Evolutionary conservation across 371 early-diverging fungal genomes (phyloP), one percentile per base, ranked within the genome.

Genomic region (Dinochytrium kinnereticum): DNA sequence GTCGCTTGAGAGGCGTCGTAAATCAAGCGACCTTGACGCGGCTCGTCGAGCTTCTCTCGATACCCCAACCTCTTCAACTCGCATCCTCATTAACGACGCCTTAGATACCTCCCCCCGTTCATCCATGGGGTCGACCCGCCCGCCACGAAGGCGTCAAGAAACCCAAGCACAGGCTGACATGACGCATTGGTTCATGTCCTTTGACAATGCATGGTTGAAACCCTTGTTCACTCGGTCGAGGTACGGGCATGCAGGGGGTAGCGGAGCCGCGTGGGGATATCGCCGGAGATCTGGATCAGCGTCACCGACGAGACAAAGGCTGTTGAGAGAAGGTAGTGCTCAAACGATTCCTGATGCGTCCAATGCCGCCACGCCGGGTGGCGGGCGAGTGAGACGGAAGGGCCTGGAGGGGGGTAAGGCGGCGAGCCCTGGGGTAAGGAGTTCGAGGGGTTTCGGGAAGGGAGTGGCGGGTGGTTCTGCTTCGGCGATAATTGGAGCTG

Each of bases 111-210:
- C 7, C 44, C 7, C 44, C 13, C 44, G 44, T 44, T 44, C 44
- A 44, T n/a, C n/a, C n/a, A 78, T 50, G 76, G 78, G 7, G 24
- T n/a, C 5, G 55, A 53, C 55, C n/a, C n/a, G 24, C 13, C 26
- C 24, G n/a, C 55, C 5, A n/a, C 55, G 55, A 24, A 13, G 26
- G 26, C 55, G 55, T 5, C 55, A 26, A 24, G 26, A 53, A n/a
- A 26, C 55, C 26, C 55, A 53, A 26, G 7, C 13, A 13, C 55
- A 59, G 59, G 76, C 61, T 19, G 71, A 75, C 67, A 69, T 73
- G 59, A 87, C 89, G 1, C 92, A 94, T 69, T 94, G 95, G 95
- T 94, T 94, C 82, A 86, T 93, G 33, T 89, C 89, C 28, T 92
- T 94, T 83, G 95, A 93, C 81, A 88, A 90, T 51, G 86, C 87